Evolutionary conservation across 148 eudicot genomes (phyloP), one percentile per base, ranked within the genome.

Genomic region (Persicaria tinctoria): DNA sequence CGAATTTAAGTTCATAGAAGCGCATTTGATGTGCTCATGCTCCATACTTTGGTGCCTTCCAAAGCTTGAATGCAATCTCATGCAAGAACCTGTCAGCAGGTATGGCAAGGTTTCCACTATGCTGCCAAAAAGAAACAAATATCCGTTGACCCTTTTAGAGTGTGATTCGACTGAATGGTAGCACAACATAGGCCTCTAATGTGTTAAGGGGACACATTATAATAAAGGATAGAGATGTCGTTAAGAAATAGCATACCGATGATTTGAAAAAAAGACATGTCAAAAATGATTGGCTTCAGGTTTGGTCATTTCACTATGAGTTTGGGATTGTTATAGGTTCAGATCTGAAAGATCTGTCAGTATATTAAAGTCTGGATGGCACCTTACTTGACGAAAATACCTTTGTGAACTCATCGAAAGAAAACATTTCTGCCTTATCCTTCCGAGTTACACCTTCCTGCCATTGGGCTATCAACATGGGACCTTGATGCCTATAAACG

Each of bases 21-120:
- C 44, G 70, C 70, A 66, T 41, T 38, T 66, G 46, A 38, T 41
- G 70, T 41, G 74, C 76, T 84, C 86, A 94, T 57, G 99, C 99
- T 76, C 99, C 99, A 81, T 96, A 96, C 75, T 96, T 96, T 56
- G 99, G 97, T 77, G 97, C 97, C 87, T 96, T 96, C 97, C 99
- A 92, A 48, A 96, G 86, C 86, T 96, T 96, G 72, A 96, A 96
- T 41, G 99, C 97, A 44, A 92, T 83, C 86, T 96, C 99, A 57
- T 92, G 87, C 46, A 92, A 62, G 75, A 96, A 90, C 70, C 97
- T 89, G 68, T 92, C 99, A 1, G 97, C 97, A 20, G 99, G 94
- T 76, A 90, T 89, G 17, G 86, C 92, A 73, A 96, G 97, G 82
- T 90, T 88, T 76, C 90, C 94, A 66, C 94, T 77, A 71, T 77